These are phyloP conservation scores for Comarum palustre DNA, from an alignment of 306 rosid species.

Conservation along the genomic window DNA sequence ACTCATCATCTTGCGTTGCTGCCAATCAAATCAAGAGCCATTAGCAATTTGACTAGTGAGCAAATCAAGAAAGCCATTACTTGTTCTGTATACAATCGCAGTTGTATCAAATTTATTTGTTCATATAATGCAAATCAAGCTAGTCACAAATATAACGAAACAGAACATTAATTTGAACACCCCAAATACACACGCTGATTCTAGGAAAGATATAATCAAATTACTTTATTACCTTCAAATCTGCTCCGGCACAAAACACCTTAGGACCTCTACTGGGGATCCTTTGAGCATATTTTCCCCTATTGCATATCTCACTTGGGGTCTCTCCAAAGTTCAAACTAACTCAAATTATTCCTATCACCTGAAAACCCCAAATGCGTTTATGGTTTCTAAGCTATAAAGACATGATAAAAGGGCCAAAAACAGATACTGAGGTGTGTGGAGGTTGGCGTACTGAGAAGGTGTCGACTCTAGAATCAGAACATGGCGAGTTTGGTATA, in stretches of 20 bases:
- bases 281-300: constrained; percentile 67
- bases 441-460: constrained; percentile 55
- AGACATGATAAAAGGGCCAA: too few species aligned
- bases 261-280: constrained; percentile 65
- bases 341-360: constrained; percentile 62
- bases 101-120: neutral
- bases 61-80: neutral
- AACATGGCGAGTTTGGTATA: constrained; percentile 37
- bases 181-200: neutral
- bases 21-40: constrained; percentile 34
- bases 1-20: constrained; percentile 69
- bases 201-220: neutral
- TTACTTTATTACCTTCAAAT: constrained; percentile 38
- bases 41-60: neutral
- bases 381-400: neutral
- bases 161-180: neutral
- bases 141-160: neutral
- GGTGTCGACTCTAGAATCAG: constrained; percentile 54
- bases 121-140: neutral
- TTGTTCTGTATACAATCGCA: neutral
- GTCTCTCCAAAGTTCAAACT: constrained; percentile 47
- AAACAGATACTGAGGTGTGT: constrained; percentile 27
- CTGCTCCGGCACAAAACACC: constrained; percentile 67
- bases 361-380: constrained; percentile 6
- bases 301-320: constrained; percentile 66